Conservation (phyloP, 805 yeast species). For the Naumovozyma baii region DNA sequence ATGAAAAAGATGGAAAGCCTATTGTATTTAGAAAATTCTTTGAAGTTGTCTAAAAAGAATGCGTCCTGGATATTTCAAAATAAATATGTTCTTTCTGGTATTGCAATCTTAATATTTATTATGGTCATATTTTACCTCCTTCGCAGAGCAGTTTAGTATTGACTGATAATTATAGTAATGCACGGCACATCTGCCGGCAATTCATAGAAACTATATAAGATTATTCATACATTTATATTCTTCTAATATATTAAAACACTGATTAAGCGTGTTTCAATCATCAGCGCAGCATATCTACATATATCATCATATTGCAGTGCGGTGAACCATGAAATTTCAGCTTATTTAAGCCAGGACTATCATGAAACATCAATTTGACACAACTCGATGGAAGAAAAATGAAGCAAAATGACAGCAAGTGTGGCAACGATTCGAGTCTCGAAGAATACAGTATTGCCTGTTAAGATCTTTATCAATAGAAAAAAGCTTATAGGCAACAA, state of each 20-base stretch:
- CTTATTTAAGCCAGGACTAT: no score
- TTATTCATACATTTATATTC: no score
- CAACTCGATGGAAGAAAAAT: no score
- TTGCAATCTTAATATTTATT: not conserved
- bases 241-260: no score
- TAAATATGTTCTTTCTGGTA: not conserved
- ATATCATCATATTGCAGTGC: no score
- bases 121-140: not conserved
- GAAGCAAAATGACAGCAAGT: conserved; percentile 11
- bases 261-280: no score
- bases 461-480: conserved; percentile 25
- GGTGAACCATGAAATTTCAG: no score
- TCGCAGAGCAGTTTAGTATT: not conserved
- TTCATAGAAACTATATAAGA: no score
- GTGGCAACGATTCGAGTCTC: conserved; percentile 19
- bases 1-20: conserved; percentile 22
- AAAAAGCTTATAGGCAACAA: conserved; percentile 19
- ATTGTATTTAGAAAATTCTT: conserved; percentile 7
- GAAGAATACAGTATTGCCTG: conserved; percentile 16
- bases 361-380: no score
- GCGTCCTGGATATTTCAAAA: not conserved
- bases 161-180: no score
- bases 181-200: no score
- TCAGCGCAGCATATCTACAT: no score
- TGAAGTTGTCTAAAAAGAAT: not conserved